Conservation (phyloP, 306 rosid genomes). For the Amphicarpaea edgeworthii region DNA sequence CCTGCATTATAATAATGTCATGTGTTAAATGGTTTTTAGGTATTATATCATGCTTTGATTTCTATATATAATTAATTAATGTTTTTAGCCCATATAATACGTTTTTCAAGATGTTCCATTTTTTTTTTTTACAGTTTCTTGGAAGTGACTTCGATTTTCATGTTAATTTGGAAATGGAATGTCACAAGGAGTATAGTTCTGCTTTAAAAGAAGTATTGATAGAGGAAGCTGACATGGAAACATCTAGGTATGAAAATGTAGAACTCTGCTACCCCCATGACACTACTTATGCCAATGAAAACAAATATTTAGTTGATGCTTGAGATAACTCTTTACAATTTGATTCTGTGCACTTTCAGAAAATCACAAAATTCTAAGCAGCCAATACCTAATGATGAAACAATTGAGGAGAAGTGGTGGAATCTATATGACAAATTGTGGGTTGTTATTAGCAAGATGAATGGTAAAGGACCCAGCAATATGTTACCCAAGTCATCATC, state of each 20-base stretch:
- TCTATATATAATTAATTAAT: neutral
- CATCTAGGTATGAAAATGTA: conserved; percentile 64
- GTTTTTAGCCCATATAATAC: conserved; percentile 17
- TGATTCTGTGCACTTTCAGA: conserved; percentile 53
- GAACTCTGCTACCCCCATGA: neutral
- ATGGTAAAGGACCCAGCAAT: conserved; percentile 83
- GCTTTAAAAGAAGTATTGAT: conserved; percentile 78
- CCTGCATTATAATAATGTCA: neutral
- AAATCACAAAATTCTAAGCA: conserved; percentile 56
- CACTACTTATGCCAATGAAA: neutral
- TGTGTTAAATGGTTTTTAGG: conserved; percentile 21
- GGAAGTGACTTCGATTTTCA: conserved; percentile 69
- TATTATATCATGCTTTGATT: conserved; percentile 31
- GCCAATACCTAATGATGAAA: conserved; percentile 56
- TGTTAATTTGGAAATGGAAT: conserved; percentile 71
- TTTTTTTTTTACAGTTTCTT: conserved; percentile 70
- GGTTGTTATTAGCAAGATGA: conserved; percentile 81
- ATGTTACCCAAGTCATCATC: conserved; percentile 70
- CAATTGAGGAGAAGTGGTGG: conserved; percentile 88
- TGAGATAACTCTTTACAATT: conserved; percentile 39
- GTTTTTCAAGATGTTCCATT: conserved; percentile 2
- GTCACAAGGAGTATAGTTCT: conserved; percentile 73
- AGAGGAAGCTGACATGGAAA: conserved; percentile 64
- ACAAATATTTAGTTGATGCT: conserved; percentile 6
- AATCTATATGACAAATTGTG: conserved; percentile 79